These are phyloP conservation scores for Porodaedalea pini DNA, from an alignment of 1,284 basidiomycete species.

Conservation along the genomic window DNA sequence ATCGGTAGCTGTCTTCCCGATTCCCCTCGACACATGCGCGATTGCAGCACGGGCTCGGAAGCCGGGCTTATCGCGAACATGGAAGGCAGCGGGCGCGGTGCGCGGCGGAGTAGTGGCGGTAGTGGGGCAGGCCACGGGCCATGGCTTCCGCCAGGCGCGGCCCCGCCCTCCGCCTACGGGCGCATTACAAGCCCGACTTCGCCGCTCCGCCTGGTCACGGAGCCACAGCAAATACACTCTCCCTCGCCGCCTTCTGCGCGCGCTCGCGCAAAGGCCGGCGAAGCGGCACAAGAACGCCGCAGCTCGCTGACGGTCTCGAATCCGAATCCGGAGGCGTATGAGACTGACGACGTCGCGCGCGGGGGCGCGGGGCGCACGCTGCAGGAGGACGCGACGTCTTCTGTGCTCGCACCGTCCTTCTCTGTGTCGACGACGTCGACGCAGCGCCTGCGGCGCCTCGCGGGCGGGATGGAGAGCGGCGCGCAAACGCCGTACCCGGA, in stretches of 20 bases:
- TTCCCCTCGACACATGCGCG: conserved; percentile 4
- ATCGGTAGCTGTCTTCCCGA: conserved; percentile 1
- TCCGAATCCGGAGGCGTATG: neutral
- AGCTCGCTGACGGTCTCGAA: neutral
- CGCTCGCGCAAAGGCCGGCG: neutral
- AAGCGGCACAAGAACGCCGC: conserved; percentile 9
- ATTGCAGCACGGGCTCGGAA: conserved; percentile 12
- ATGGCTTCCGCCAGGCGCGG: conserved; percentile 14
- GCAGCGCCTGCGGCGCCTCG: neutral
- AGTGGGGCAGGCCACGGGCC: conserved; percentile 1
- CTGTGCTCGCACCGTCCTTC: neutral
- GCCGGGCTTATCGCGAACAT: conserved; percentile 1
- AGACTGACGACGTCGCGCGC: neutral
- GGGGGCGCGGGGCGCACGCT: neutral
- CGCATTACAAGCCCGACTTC: conserved; percentile 4
- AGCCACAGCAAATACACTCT: neutral
- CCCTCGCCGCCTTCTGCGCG: neutral
- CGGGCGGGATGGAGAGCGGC: neutral
- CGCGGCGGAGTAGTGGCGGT: neutral
- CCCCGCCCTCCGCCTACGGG: neutral
- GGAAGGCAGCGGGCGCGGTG: neutral
- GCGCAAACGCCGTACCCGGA: neutral
- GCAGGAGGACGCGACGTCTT: neutral
- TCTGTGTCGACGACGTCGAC: conserved; percentile 15
- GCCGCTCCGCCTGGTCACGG: conserved; percentile 10